Base-by-base conservation (phyloP, 495 filamentous ascomycete genomes). In the Trichoderma reesei region DNA sequence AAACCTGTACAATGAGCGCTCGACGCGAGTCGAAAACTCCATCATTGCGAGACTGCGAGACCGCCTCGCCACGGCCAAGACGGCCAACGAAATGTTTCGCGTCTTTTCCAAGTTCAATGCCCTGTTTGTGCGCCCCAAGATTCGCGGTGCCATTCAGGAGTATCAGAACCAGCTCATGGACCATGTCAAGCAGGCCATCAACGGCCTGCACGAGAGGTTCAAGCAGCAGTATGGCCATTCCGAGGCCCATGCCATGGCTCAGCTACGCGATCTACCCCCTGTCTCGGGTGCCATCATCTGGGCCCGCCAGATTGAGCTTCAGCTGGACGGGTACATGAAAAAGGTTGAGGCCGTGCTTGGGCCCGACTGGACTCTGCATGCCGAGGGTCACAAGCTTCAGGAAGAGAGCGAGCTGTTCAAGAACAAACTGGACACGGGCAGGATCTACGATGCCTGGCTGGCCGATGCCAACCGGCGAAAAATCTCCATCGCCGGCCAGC, bases 101-200 rank as follows among this genome's bases (percentile, higher is more conserved):
- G 94, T 99, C 59, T 98, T 98, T 72, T 99, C 94, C 20, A 97
- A 97, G 71, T 99, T 99, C 82, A 99, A 99, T 71, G 95, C 94
- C 36, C 87, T 99, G 60, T 93, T 99, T 70, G 92, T 99, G 60
- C 85, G 94, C 37, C 95, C 95, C 18, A 98, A 98, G 79, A 97
- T 99, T 72, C 86, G 94, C 51, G 92, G 94, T 70, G 94, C 94
- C 61, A 99, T 99, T 71, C 86, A 91, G 34, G 95, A 98, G 73
- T 99, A 98, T 71, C 94, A 99, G 71, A 90, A 90, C 5, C 91
- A 96, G 71, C 88, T 99, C 39, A 96, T 99, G 66, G 92, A 96
- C 67, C 96, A 91, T 70, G 94, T 99, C 61, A 97, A 97, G 74
- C 86, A 88, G 67, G 94, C 96, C 75, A 98, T 99, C 65, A 86